A percentile compares a stretch with the other conserved stretches of the same genome.
Conservation (phyloP, 148 eudicot genomes). For the Diospyros lotus region DNA sequence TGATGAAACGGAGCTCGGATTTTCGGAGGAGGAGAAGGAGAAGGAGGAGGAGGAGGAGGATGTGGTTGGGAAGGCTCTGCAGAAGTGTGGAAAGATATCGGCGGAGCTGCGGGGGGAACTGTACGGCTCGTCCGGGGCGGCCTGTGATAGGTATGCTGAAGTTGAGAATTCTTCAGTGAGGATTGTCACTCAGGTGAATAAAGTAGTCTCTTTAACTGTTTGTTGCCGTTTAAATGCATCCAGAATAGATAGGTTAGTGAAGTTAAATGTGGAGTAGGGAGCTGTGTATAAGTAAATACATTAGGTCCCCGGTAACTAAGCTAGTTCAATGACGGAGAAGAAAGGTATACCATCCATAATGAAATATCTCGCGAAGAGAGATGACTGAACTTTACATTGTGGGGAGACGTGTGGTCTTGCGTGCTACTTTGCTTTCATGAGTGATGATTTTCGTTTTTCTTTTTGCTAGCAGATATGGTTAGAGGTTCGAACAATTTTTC, state of each 20-base stretch:
- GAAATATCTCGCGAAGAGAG: too few species aligned
- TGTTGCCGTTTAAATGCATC: background rate
- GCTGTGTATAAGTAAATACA: too few species aligned
- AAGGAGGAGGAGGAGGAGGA: conserved; percentile 52
- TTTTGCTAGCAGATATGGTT: too few species aligned
- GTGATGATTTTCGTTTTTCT: too few species aligned
- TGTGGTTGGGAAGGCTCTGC: conserved; percentile 81
- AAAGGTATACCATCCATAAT: too few species aligned
- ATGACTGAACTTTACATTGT: too few species aligned
- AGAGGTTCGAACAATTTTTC: too few species aligned
- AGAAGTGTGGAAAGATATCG: conserved; percentile 77
- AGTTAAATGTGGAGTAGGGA: too few species aligned
- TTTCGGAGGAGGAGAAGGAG: conserved; percentile 30
- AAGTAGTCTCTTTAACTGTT: background rate
- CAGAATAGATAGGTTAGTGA: background rate
- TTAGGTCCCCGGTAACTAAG: too few species aligned
- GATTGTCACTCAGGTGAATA: conserved; percentile 80
- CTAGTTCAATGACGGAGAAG: too few species aligned
- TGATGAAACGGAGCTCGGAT: conserved; percentile 22
- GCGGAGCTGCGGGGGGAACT: conserved; percentile 71
- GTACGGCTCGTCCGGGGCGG: conserved; percentile 43
- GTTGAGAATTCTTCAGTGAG: conserved; percentile 63
- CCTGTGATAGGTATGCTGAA: conserved; percentile 58
- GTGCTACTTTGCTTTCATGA: too few species aligned
- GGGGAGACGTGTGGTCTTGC: too few species aligned